Evolutionary conservation across 2,329 filamentous ascomycete genomes (phyloP).

Genomic region (Beauveria scarabaeidicola): DNA sequence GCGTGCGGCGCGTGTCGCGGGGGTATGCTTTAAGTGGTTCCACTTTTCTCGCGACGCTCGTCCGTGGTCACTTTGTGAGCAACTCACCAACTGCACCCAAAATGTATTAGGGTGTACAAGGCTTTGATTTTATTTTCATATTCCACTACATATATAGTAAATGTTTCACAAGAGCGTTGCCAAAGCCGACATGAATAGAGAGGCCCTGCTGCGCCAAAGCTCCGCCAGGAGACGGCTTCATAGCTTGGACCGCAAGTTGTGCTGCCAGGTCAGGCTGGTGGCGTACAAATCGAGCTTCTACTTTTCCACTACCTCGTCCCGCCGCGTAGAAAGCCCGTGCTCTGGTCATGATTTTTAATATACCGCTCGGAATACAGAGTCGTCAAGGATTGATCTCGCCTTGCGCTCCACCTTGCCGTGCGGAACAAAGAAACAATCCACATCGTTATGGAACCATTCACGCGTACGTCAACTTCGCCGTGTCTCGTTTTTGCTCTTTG

Average conservation of each 20-base stretch:
- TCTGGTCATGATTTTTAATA: conserved; percentile 30
- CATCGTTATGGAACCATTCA: conserved; percentile 9
- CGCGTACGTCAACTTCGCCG: neutral
- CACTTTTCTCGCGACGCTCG: conserved; percentile 12
- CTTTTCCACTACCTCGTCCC: conserved; percentile 9
- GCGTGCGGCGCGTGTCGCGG: conserved; percentile 9
- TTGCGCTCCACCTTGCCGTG: conserved; percentile 70
- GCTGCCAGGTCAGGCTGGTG: conserved; percentile 1
- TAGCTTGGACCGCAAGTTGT: conserved; percentile 1
- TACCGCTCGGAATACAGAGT: conserved; percentile 72
- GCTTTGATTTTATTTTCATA: neutral
- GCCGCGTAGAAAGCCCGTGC: conserved; percentile 8
- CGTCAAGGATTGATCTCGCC: conserved; percentile 65
- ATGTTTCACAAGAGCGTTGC: conserved; percentile 8
- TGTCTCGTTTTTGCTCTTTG: neutral
- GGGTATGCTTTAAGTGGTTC: conserved; percentile 14
- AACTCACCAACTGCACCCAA: neutral
- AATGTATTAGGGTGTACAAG: neutral
- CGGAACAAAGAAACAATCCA: conserved; percentile 33
- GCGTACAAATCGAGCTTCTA: conserved; percentile 6
- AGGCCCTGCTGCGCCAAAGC: conserved; percentile 1
- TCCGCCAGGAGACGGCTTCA: conserved; percentile 4
- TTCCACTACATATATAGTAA: neutral
- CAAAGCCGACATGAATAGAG: conserved; percentile 2
- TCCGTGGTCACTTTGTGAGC: conserved; percentile 6